Conservation (phyloP, 139 green algal genomes). For the Chlamydomonas applanata region DNA sequence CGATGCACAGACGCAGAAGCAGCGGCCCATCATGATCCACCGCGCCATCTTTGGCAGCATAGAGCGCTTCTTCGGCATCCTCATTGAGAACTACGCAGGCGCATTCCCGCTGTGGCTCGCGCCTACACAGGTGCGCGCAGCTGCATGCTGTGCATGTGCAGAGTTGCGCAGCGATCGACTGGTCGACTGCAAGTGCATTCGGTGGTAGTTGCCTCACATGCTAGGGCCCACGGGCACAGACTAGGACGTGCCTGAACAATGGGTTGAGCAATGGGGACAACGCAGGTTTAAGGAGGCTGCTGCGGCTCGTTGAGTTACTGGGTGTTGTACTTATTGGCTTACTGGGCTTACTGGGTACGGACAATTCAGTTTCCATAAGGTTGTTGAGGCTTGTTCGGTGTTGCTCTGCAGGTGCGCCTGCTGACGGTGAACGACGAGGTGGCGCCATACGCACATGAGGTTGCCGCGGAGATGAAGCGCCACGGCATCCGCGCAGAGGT, state of each 20-base stretch:
- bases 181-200: not conserved
- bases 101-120: slow-evolving; percentile 94
- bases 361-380: not conserved
- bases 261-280: too few relatives aligned
- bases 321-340: not conserved
- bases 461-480: slow-evolving; percentile 57
- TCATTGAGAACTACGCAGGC: slow-evolving; percentile 95
- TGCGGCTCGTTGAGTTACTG: too few relatives aligned
- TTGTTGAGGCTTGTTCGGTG: not conserved
- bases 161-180: not conserved
- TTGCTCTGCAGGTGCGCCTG: slow-evolving; percentile 73
- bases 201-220: too few relatives aligned
- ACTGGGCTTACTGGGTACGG: not conserved
- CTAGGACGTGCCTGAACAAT: too few relatives aligned
- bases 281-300: too few relatives aligned
- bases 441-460: slow-evolving; percentile 60
- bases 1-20: slow-evolving; percentile 57
- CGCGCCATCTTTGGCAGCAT: slow-evolving; percentile 90
- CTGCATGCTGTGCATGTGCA: slow-evolving; percentile 45
- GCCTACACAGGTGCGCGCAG: slow-evolving; percentile 78
- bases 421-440: slow-evolving; percentile 79
- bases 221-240: too few relatives aligned
- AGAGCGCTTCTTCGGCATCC: slow-evolving; percentile 94
- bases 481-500: slow-evolving; percentile 68
- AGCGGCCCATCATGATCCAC: slow-evolving; percentile 98